Evolutionary conservation across 371 early-diverging fungal genomes (phyloP), one percentile per base, ranked within the genome.

Genomic region (Syncephalastrum monosporum): DNA sequence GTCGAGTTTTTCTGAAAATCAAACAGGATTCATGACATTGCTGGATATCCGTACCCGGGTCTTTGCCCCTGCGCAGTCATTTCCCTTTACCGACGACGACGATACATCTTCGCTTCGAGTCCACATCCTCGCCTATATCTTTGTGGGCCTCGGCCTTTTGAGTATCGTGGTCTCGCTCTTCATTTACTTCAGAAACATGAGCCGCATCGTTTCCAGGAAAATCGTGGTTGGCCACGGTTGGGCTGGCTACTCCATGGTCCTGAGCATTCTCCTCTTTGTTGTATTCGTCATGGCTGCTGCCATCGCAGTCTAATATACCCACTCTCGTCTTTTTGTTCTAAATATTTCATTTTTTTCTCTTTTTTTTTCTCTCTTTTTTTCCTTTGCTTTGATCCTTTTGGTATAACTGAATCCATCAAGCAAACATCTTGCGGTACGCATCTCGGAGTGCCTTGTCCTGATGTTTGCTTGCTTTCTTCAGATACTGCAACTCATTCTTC

Each of bases 171-270:
- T 59, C n/a, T 61, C 71, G 3, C 14, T 65, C 0, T 63, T 46
- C 19, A 63, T 53, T 13, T 74, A 74, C 27, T 67, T 70, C 14
- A 63, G 57, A 53, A 74, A 74, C 14, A 65, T 70, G 51, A 43
- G 54, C 17, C 71, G 63, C 19, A 70, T 74, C 43, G 57, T 74
- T 0, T 57, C 56, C 5, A 45, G 74, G 15, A 42, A 60, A 42
- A 41, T 68, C 14, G 58, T 56, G 48, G 74, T 74, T 4, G 74
- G 74, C 6, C 74, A 70, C 24, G 68, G 74, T 3, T 70, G 71
- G 68, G 8, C 59, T 12, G 74, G 71, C 3, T 74, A 70, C 47
- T 42, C 57, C n/a, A 56, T 74, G 45, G 62, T 65, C 3, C 19
- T 55, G 1, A 12, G 68, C 5, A 71, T 70, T 13, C 65, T 64